Base-by-base conservation (phyloP, 140 eudicot genomes). In the Erigeron philadelphicus region DNA sequence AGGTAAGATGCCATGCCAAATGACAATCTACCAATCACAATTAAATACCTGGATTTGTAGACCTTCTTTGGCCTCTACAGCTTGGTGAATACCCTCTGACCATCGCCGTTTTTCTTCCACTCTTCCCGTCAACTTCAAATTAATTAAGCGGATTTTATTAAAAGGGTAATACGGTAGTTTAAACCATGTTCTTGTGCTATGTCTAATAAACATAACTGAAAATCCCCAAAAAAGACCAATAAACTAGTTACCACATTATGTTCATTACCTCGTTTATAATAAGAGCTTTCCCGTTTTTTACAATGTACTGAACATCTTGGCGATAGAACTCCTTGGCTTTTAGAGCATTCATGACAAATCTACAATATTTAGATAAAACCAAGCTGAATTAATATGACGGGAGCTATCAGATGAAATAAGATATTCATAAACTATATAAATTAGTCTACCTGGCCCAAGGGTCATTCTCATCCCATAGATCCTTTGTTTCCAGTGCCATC, bases 11-110 rank as follows among this genome's bases (percentile, higher is more conserved):
- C 47, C 60, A 59, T 15, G 72, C 67, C 45, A 59, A 43, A 59
- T 67, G 72, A 46, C 12, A 43, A 74, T 46, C 23, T 31, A 31
- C 3, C 38, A 31, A 10, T 9, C 31, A 70, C 50, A 9, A 48
- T 54, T 40, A 67, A 9, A 64, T 67, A 90, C 97, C 93, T 94
- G 90, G 73, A 94, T 90, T 49, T 73, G 77, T 45, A 94, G 57
- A 42, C 96, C 97, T 89, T 94, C 99, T 82, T 94, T 94, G 79
- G 97, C 99, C 83, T 94, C 99, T 54, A 89, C 95, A 44, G 99
- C 95, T 80, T 94, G 99, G 83, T 94, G 99, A 85, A 94, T 85
- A 43, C 99, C 99, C 25, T 89, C 99, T 48, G 96, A 86, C 99
- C 97, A 94, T 67, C 99, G 82, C 68, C 95, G 73, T 83, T 85